A percentile compares a stretch with the other conserved stretches of the same genome.
Evolutionary conservation across 1,139 yeast species (phyloP).

Genomic region (Diutina pseudorugosa): DNA sequence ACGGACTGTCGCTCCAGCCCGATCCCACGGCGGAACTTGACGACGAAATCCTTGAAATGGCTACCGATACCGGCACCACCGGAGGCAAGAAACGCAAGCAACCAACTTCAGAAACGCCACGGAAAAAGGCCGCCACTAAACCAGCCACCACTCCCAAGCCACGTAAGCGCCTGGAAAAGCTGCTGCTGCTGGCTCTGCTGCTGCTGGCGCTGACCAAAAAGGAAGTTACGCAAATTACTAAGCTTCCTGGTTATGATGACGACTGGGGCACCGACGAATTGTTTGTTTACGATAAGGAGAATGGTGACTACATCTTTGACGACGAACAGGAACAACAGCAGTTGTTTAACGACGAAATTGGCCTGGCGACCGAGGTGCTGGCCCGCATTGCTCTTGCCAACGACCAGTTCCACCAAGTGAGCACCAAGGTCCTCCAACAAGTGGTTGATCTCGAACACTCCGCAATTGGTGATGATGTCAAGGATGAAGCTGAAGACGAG

Average conservation of each 20-base stretch:
- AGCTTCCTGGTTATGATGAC: neutral
- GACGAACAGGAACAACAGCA: neutral
- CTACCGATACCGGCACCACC: neutral
- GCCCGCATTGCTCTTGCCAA: neutral
- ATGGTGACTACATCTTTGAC: neutral
- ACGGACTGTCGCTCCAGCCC: slow-evolving; percentile 26
- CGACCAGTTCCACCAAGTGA: neutral
- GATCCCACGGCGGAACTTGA: slow-evolving; percentile 11
- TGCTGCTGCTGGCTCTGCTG: too few relatives aligned
- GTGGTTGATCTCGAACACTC: neutral
- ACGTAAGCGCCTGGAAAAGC: neutral
- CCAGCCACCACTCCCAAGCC: neutral
- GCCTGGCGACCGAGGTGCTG: neutral
- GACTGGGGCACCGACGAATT: slow-evolving; percentile 1
- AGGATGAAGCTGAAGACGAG: too few relatives aligned
- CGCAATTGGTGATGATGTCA: neutral
- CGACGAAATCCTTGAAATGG: slow-evolving; percentile 4
- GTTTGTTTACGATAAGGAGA: neutral
- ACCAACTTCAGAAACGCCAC: neutral
- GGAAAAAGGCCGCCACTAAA: neutral
- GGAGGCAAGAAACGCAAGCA: neutral
- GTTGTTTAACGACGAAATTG: neutral
- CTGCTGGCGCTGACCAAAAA: too few relatives aligned
- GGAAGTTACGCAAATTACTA: neutral
- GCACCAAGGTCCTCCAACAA: neutral